Base-by-base conservation (phyloP, 768 basidiomycete species). In the Leccinum longicurvipes region DNA sequence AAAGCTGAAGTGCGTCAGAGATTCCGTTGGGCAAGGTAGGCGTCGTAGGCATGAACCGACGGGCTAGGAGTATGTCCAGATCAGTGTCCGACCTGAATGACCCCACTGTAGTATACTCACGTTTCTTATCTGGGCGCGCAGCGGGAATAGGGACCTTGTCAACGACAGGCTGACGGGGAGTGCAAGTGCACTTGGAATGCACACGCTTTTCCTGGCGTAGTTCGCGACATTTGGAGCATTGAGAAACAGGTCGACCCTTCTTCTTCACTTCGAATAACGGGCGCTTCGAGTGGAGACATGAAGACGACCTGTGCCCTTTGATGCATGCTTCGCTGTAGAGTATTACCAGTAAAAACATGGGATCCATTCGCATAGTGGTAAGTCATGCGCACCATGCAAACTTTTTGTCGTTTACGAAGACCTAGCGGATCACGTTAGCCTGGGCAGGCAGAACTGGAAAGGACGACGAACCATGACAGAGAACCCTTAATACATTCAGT, bases 251-350 rank as follows among this genome's bases (percentile, higher is more conserved):
- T 7, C 94, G 81, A 2, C 94, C 94, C 69, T 96, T 94, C 77
- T 89, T 91, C 79, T 93, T 91, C 56, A 96, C 86, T 70, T 95
- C 91, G 59, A 91, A 93, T n/a, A 97, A 77, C 4, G 93, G 92
- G 19, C 94, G 79, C 62, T 93, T 90, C 28, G 84, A 84, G 67
- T 97, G 94, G 47, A 82, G 81, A 70, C 94, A 97, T 14, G 84
- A 84, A 3, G 92, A 93, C 12, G 93, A 94, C 51, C 94, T 85
- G 66, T 97, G 93, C 0, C 94, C 94, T 73, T 94, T 94, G 69
- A 95, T 94, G 72, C 94, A 97, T 12, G 91, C 87, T 76, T 89
- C 89, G 72, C 93, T 94, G 64, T 21, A 31, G 49, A 39, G 32
- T 17, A 29, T 21, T 50, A 34, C 15, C 10, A n/a, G 60, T 63